These are phyloP conservation scores for Skeletonema potamos DNA, from an alignment of 108 stramenopile species.

Conservation along the genomic window DNA sequence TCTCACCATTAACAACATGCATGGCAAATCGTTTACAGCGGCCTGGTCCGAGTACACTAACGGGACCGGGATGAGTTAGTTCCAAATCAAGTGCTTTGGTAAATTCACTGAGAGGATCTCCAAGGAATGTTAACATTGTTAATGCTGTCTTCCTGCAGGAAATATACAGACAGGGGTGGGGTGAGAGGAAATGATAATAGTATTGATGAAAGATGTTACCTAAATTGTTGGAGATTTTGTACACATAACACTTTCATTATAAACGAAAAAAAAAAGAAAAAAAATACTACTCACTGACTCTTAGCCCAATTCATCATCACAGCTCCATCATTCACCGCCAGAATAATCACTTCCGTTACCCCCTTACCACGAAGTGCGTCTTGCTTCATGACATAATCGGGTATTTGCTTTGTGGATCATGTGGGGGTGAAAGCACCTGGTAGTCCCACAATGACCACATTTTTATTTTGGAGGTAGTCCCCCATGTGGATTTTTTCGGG, in stretches of 20 bases:
- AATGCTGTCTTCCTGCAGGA: conserved; percentile 11
- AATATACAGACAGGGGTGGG: background rate
- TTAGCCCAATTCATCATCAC: conserved; percentile 78
- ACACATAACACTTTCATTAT: too few relatives aligned
- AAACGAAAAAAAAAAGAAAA: too few relatives aligned
- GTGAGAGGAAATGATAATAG: too few relatives aligned
- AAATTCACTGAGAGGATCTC: conserved; percentile 59
- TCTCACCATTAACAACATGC: conserved; percentile 57
- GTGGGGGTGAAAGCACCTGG: conserved; percentile 68
- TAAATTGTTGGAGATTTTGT: too few relatives aligned
- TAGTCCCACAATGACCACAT: conserved; percentile 62
- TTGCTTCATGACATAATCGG: conserved; percentile 72
- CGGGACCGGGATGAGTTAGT: conserved; percentile 59
- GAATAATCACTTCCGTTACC: conserved; percentile 65
- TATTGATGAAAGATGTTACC: too few relatives aligned
- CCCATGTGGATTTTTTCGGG: conserved; percentile 48
- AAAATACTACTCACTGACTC: conserved; percentile 60
- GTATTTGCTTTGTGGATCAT: conserved; percentile 82
- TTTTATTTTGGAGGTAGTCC: conserved; percentile 49
- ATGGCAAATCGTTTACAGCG: conserved; percentile 75
- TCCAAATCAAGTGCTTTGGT: conserved; percentile 71
- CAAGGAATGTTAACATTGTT: conserved; percentile 57
- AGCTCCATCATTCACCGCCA: conserved; percentile 68
- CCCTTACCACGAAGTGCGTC: conserved; percentile 56
- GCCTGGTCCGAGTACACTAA: conserved; percentile 51